Evolutionary conservation across 1,284 basidiomycete genomes (phyloP).

Genomic region (Ustilago vetiveriae): DNA sequence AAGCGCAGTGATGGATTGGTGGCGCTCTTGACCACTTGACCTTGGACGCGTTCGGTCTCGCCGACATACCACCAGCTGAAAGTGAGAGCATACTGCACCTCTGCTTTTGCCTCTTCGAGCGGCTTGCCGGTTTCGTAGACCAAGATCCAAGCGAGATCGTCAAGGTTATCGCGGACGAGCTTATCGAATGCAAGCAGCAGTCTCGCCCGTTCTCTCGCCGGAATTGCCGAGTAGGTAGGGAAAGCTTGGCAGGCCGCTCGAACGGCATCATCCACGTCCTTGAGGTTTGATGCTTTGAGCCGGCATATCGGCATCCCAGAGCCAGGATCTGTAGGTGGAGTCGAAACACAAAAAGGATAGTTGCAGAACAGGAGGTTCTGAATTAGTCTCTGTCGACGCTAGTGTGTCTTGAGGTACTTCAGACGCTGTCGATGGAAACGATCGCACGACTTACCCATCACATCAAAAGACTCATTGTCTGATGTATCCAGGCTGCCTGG

Average conservation of each 20-base stretch:
- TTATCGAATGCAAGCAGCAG: conserved; percentile 58
- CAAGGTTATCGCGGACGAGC: conserved; percentile 53
- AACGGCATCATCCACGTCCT: conserved; percentile 63
- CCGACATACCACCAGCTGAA: conserved; percentile 65
- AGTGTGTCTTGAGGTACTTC: background rate
- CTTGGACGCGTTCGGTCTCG: conserved; percentile 65
- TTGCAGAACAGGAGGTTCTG: background rate
- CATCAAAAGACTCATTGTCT: conserved; percentile 38
- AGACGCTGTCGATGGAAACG: background rate
- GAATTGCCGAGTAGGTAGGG: conserved; percentile 49
- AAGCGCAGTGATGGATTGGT: conserved; percentile 79
- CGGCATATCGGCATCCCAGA: conserved; percentile 26
- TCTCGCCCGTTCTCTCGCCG: conserved; percentile 55
- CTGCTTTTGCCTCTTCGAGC: conserved; percentile 58
- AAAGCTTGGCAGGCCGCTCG: conserved; percentile 56
- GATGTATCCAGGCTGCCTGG: conserved; percentile 28
- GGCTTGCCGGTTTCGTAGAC: conserved; percentile 66
- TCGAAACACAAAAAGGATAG: background rate
- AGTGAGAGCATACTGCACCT: conserved; percentile 62
- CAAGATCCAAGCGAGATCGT: conserved; percentile 64
- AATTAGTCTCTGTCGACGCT: background rate
- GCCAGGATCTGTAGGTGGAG: conserved; percentile 27
- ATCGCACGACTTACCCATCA: conserved; percentile 31
- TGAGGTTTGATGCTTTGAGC: conserved; percentile 44
- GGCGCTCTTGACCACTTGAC: conserved; percentile 82